Conservation (phyloP, 2,329 filamentous ascomycete genomes). For the Acrocalymma vagum region DNA sequence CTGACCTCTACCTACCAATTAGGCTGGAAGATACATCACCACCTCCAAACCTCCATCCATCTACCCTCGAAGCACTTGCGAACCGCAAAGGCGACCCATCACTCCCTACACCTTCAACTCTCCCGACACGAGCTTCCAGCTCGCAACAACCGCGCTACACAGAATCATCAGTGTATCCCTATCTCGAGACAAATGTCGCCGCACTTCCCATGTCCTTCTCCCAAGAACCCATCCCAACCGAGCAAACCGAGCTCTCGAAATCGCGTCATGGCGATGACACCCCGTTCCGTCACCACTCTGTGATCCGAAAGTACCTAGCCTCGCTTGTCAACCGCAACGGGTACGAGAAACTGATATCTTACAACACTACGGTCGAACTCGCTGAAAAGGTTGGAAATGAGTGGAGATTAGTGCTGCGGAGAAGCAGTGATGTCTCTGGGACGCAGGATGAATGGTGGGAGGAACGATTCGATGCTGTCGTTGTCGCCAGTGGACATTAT, state of each 20-base stretch:
- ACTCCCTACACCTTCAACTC: slow-evolving; percentile 20
- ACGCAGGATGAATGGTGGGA: slow-evolving; percentile 70
- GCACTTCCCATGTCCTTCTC: slow-evolving; percentile 67
- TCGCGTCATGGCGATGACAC: slow-evolving; percentile 63
- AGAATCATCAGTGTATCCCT: slow-evolving; percentile 61
- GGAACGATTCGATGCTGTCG: slow-evolving; percentile 68
- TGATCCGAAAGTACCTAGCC: slow-evolving; percentile 65
- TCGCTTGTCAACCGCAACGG: slow-evolving; percentile 61
- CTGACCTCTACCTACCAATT: slow-evolving; percentile 1
- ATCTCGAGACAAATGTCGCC: slow-evolving; percentile 72
- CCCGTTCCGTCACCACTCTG: slow-evolving; percentile 69
- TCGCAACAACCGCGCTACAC: slow-evolving; percentile 26
- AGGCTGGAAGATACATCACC: slow-evolving; percentile 33
- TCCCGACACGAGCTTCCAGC: slow-evolving; percentile 28
- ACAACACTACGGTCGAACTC: slow-evolving; percentile 69
- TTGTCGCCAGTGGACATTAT: slow-evolving; percentile 69
- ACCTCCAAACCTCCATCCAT: slow-evolving; percentile 28
- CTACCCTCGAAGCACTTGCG: slow-evolving; percentile 25
- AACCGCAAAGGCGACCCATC: slow-evolving; percentile 27
- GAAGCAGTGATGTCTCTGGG: slow-evolving; percentile 31
- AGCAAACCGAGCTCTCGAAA: slow-evolving; percentile 51
- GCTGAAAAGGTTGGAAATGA: slow-evolving; percentile 61
- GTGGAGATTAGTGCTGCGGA: slow-evolving; percentile 60
- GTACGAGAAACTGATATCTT: slow-evolving; percentile 62
- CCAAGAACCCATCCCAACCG: slow-evolving; percentile 62